phyloP scores from a whole-genome alignment of 805 yeast genomes.

The Cyberlindnera americana region DNA sequence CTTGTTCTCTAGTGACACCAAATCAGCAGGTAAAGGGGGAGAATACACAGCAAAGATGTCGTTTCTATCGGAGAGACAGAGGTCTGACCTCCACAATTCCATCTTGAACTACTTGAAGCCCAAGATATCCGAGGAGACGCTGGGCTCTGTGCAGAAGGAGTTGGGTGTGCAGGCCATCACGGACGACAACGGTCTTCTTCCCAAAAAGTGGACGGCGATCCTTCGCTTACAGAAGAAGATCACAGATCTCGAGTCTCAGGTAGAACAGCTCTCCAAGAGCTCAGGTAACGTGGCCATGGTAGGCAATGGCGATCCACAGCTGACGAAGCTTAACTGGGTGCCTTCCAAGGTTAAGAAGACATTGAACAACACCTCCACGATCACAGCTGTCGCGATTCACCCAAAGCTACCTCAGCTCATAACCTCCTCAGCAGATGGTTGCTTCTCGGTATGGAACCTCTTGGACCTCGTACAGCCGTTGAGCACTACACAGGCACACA shows the following conservation, averaged over 20 bases:
- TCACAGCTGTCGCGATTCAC: conserved; percentile 66
- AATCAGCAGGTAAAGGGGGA: no score
- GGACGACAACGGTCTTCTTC: conserved; percentile 39
- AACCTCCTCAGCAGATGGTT: conserved; percentile 65
- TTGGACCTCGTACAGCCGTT: conserved; percentile 59
- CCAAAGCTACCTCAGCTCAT: conserved; percentile 66
- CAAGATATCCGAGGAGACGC: conserved; percentile 13
- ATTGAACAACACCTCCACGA: conserved; percentile 40
- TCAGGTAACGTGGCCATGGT: conserved; percentile 34
- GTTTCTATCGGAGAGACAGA: conserved; percentile 41
- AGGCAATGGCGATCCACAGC: conserved; percentile 19
- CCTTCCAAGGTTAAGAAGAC: conserved; percentile 27
- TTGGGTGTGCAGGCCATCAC: conserved; percentile 20
- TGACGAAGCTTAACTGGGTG: conserved; percentile 24
- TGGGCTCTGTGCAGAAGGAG: conserved; percentile 21
- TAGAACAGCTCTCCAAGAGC: conserved; percentile 45
- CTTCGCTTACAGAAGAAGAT: conserved; percentile 72
- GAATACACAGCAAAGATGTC: conserved; percentile 20
- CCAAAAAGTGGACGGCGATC: conserved; percentile 86
- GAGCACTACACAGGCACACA: conserved; percentile 67
- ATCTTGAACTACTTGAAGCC: conserved; percentile 46
- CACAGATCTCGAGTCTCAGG: conserved; percentile 63
- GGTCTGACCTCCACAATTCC: conserved; percentile 43
- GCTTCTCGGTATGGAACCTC: conserved; percentile 67
- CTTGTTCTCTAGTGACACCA: background rate